Base-by-base conservation (phyloP, 1,139 yeast species). In the Lodderomyces oxycetoniae region DNA sequence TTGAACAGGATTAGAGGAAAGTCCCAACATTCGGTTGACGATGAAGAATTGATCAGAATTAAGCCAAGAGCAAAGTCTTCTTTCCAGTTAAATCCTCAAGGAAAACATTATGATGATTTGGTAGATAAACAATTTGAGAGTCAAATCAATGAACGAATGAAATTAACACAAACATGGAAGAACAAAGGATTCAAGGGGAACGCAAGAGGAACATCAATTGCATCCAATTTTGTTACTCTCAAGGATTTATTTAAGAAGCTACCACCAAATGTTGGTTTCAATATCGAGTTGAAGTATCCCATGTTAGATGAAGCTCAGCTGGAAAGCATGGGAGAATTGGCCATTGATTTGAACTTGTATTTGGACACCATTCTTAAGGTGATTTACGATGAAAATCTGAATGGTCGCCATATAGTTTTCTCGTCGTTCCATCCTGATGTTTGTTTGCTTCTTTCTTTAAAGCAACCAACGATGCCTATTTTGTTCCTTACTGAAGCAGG, bases 371-470 rank as follows among this genome's bases (percentile, higher is more conserved):
- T 91, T 17, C 68, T 91, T 47, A 71, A 83, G 48, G 72, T 74
- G 24, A 93, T 91, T 9, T 89, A 83, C 53, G 95, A 87, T 43
- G 71, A 65, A 40, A 72, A 85, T 54, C 76, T 77, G 7, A 67
- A 75, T 23, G 93, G 88, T 8, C 71, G 97, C 46, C 96, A 91
- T 55, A 76, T 91, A 33, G 81, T 91, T 14, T 86, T 91, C 50
- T 86, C 96, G 3, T 84, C 95, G 3, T 91, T 91, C 69, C 95
- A 91, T 52, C 98, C 98, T 0, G 97, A 91, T 54, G 73, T 88
- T 23, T 91, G 97, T 58, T 61, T 86, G 38, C 66, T 88, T 66
- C 66, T 91, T 33, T 84, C 96, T 1, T 63, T 89, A 57, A 91
- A 91, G 57, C 97, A 91, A 57, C 97, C 97, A 19, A 77, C 93